Evolutionary conservation across 2,329 filamentous ascomycete species (phyloP), one percentile per base, ranked within the genome.

Genomic region (Penicillium sp.): DNA sequence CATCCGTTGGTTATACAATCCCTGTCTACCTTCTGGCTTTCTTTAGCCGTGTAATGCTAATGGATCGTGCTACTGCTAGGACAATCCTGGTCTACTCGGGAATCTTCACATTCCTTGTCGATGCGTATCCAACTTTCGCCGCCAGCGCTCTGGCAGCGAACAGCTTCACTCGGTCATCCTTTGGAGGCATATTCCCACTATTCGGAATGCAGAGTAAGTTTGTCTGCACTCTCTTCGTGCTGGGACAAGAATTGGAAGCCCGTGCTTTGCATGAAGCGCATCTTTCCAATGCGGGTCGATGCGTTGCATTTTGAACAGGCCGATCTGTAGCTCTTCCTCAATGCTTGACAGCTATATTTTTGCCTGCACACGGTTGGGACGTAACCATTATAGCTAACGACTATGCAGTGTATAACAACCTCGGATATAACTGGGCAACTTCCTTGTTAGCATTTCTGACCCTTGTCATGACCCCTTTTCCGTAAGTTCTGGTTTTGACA

Each of bases 61-160:
- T 64, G 39, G 51, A 48, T 52, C 39, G 60, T 67, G 55, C 45
- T 56, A 59, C 59, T 63, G 53, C 61, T 68, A 90, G 89, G 50
- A 87, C 85, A 52, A 82, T 96, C 58, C 82, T 95, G 56, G 85
- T 89, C 31, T 97, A 90, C 74, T 87, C 85, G 55, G 90, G 91
- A 50, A 85, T 95, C 62, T 96, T 96, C 73, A 95, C 91, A 13
- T 96, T 95, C 76, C 78, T 95, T 61, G 90, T 93, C 11, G 84
- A 87, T 66, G 77, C 76, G 14, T 79, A 78, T 67, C 76, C 77
- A 4, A 66, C 75, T 18, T 78, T 77, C 64, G 76, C 77, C 18
- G 78, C 78, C 14, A 79, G 76, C 56, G 90, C 91, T 4, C 80
- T 96, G 72, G 90, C 92, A 13, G 90, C 91, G 43, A 94, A 96